Evolutionary conservation across 352 stramenopile genomes (phyloP), one percentile per base, ranked within the genome.

Genomic region (Globisporangium cylindrosporum): DNA sequence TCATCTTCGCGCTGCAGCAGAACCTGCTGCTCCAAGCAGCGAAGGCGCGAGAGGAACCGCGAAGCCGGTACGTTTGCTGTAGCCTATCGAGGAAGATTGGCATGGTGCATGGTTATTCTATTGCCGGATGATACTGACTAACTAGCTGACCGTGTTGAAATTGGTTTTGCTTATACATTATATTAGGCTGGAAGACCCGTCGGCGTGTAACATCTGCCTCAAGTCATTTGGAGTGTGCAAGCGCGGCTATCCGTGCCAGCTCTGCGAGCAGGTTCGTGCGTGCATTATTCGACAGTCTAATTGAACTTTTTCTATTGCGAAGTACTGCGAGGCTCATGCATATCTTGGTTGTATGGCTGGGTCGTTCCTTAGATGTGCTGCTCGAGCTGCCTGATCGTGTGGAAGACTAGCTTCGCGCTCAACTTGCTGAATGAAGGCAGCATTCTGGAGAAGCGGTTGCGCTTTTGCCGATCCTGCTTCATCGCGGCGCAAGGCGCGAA

Each of bases 1-100:
- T 73, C 46, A 73, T 66, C 43, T 69, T 66, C 24, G 63, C 64
- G 36, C 48, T 73, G 15, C 68, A 73, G 27, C 55, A 73, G 54
- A 32, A 58, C 36, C 58, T 64, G 24, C 29, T 68, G 32, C 34
- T 18, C 5, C 49, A 46, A 3, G n/a, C 62, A n/a, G 36, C 38
- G 29, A 20, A 49, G 7, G 12, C 43, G 3, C 38, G 58, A 43
- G 55, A 46, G 0, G 55, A 43, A 3, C 27, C 55, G 1, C 29
- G 55, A 25, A 48, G 29, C 29, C 34, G 55, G 55, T 60, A 57
- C n/a, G 25, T 22, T 41, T 7, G 5, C 5, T 32, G 8, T 18
- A 27, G n/a, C 3, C 27, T 32, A 36, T 41, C 1, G 9, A 41
- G 34, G 34, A 41, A 41, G 7, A 27, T 24, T 57, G 24, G 51